Conservation (phyloP, 345 rosid species). For the Nephelium lappaceum region DNA sequence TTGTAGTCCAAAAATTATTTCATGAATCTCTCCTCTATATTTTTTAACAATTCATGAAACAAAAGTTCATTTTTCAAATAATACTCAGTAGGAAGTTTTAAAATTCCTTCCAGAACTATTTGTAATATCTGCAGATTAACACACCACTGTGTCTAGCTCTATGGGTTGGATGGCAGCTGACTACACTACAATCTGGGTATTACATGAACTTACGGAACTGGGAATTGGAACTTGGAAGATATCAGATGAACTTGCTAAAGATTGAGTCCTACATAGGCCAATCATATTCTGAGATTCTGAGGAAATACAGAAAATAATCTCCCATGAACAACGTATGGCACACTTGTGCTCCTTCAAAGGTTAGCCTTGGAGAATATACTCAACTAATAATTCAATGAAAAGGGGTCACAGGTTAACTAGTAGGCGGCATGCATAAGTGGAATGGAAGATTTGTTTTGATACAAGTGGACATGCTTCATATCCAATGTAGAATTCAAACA, state of each 20-base stretch:
- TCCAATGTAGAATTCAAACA: neutral
- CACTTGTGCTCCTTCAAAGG: conserved; percentile 4
- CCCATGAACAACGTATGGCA: neutral
- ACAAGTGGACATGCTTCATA: neutral
- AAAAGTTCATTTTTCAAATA: neutral
- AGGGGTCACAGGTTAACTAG: neutral
- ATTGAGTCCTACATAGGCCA: neutral
- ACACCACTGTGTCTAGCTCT: conserved; percentile 7
- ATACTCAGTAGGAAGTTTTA: neutral
- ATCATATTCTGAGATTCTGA: neutral
- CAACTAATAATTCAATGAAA: neutral
- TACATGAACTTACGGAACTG: neutral
- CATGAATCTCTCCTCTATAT: neutral
- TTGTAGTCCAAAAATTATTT: neutral
- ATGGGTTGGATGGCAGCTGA: neutral
- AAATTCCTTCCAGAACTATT: neutral
- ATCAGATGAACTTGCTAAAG: conserved; percentile 3
- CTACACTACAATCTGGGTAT: neutral
- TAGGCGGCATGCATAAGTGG: conserved; percentile 7
- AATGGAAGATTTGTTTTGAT: neutral
- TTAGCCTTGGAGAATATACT: neutral
- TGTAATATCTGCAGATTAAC: neutral
- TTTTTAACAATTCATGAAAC: neutral
- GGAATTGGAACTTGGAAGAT: neutral
- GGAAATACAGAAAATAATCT: neutral